Base-by-base conservation (phyloP, 1,284 basidiomycete genomes). In the Crucibulum cyathiforme region DNA sequence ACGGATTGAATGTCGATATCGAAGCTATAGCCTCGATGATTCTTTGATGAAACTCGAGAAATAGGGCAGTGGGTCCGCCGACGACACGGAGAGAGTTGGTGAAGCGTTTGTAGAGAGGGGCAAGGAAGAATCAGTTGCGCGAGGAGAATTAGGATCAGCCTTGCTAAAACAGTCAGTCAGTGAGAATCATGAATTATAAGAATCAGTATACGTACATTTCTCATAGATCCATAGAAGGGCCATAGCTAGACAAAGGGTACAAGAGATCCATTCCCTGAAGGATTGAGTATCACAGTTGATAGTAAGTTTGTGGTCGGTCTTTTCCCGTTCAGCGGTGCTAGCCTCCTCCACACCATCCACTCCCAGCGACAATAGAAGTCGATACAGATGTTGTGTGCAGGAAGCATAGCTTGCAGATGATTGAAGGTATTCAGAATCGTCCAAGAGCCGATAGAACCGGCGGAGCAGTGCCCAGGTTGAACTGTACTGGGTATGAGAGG, bases 61-160 rank as follows among this genome's bases (percentile, higher is more conserved):
- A 77, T 52, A 92, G 80, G 2, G 82, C 74, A 1, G 68, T 58
- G 1, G 81, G 76, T 0, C 86, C 86, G 3, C 88, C 86, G 47
- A 93, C 79, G 19, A 93, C 83, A 34, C 82, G 83, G 7, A 92
- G 64, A 4, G 84, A 84, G 70, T 94, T 91, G 51, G 82, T 80
- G 71, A 94, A 84, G 64, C 89, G 90, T 64, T 90, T 91, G 80
- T 90, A 94, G 15, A 94, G 78, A 0, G 90, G 91, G 0, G 87
- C 85, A 31, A 94, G 83, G 77, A 92, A 93, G 2, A 89, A 89
- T 0, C 88, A 72, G 68, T 94, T 92, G 47, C 2, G 82, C 74
- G 5, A 93, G 79, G 0, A 95, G 80, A 67, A 92, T 86, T 0
- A 93, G 92, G 2, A 94, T 76, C 8, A 95, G 78, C 75, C 93